Conservation (phyloP, 768 basidiomycete species). For the Paxillus involutus region DNA sequence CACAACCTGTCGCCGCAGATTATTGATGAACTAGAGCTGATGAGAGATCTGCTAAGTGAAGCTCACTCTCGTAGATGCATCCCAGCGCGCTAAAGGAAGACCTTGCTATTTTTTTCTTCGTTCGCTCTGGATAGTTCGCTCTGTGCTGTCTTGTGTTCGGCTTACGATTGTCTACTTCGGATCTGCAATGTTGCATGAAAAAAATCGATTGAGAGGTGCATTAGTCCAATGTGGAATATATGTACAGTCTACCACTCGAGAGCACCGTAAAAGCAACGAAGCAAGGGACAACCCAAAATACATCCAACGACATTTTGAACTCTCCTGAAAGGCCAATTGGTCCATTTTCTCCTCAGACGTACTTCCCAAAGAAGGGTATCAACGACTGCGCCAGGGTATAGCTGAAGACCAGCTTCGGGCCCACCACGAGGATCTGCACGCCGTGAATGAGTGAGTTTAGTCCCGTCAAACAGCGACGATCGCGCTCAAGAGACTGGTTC, state of each 20-base stretch:
- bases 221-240: not conserved
- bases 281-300: no score
- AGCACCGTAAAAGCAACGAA: no score
- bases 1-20: no score
- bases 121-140: not conserved
- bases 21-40: no score
- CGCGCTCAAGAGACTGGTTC: slow-evolving; percentile 16
- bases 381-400: slow-evolving; percentile 96
- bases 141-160: not conserved
- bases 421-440: slow-evolving; percentile 86
- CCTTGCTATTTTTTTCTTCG: no score
- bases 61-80: no score
- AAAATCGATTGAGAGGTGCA: slow-evolving; percentile 1
- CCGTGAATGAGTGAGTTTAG: no score
- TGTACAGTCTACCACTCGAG: not conserved
- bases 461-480: slow-evolving; percentile 29
- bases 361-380: slow-evolving; percentile 89
- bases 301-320: no score
- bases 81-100: no score
- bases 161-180: not conserved
- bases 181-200: not conserved
- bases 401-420: slow-evolving; percentile 97
- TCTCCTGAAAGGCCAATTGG: no score
- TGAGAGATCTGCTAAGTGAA: no score
- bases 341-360: slow-evolving; percentile 45